Percentiles rank a stretch among this genome's conserved stretches.
Evolutionary conservation across 176 grass and related monocot genomes (phyloP).

Genomic region (Alloteropsis semialata): DNA sequence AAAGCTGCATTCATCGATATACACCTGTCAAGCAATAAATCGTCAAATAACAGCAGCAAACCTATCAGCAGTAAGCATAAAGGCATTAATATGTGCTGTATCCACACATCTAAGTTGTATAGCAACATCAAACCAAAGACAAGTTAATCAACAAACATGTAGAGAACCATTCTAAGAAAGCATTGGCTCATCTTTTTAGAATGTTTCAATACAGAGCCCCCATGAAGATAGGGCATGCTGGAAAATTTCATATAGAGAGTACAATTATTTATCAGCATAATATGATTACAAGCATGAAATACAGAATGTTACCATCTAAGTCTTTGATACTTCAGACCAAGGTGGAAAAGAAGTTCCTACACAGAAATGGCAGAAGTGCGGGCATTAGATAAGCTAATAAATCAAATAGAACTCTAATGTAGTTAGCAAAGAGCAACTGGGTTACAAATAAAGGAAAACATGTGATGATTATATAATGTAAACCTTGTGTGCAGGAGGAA

Average conservation of each 20-base stretch:
- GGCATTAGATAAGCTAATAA: slow-evolving; percentile 29
- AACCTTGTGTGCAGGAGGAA: slow-evolving; percentile 85
- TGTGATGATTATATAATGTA: slow-evolving; percentile 6
- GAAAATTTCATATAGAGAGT: slow-evolving; percentile 1
- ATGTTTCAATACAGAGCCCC: not conserved
- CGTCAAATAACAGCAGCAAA: slow-evolving; percentile 42
- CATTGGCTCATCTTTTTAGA: not conserved
- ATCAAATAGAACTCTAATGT: slow-evolving; percentile 22
- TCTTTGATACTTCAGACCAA: slow-evolving; percentile 79
- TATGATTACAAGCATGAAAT: slow-evolving; percentile 3
- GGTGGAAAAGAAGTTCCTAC: slow-evolving; percentile 89
- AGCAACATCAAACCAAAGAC: slow-evolving; percentile 12
- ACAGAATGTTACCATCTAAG: slow-evolving; percentile 68
- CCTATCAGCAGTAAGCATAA: slow-evolving; percentile 28
- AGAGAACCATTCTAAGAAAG: not conserved
- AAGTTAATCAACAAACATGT: slow-evolving; percentile 2
- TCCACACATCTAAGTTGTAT: slow-evolving; percentile 16
- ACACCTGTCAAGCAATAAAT: slow-evolving; percentile 62
- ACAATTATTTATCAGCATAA: not conserved
- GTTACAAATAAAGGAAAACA: slow-evolving; percentile 11
- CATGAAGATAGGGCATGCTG: not conserved
- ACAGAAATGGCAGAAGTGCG: slow-evolving; percentile 30
- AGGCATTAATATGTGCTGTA: not conserved
- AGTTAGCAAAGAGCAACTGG: slow-evolving; percentile 8
- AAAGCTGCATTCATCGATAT: slow-evolving; percentile 90